phyloP scores from a whole-genome alignment of 148 eudicot species.

The Vaccinium corymbosum region DNA sequence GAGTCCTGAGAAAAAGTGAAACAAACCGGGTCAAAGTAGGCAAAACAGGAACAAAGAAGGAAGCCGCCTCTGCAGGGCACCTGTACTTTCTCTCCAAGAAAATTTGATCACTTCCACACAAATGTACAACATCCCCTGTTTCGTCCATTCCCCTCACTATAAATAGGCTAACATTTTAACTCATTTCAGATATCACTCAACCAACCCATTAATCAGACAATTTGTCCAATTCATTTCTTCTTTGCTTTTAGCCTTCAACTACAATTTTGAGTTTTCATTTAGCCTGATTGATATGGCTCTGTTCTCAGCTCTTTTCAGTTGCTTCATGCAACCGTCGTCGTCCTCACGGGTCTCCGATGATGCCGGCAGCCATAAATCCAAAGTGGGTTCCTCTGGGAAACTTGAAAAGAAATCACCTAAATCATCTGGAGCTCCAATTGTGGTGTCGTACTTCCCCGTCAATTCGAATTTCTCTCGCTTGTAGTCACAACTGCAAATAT shows the following conservation, averaged over 20 bases:
- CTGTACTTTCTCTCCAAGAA: background rate
- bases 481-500: background rate
- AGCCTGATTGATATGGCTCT: background rate
- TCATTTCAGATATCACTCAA: background rate
- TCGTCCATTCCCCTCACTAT: background rate
- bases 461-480: background rate
- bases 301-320: conserved; percentile 1
- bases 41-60: background rate
- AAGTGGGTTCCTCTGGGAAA: background rate
- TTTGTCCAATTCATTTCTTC: background rate
- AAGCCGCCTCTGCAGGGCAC: background rate
- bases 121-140: background rate
- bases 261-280: background rate
- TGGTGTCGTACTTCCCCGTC: background rate
- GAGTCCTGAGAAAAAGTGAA: background rate
- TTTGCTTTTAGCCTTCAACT: background rate
- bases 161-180: background rate
- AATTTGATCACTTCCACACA: background rate
- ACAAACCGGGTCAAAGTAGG: background rate
- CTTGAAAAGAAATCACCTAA: background rate
- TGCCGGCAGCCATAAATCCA: background rate
- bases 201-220: background rate
- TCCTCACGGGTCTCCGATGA: background rate
- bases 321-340: background rate
- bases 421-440: conserved; percentile 7